These are phyloP conservation scores for Clitopilus hobsonii DNA, from an alignment of 768 basidiomycete species.

Conservation along the genomic window DNA sequence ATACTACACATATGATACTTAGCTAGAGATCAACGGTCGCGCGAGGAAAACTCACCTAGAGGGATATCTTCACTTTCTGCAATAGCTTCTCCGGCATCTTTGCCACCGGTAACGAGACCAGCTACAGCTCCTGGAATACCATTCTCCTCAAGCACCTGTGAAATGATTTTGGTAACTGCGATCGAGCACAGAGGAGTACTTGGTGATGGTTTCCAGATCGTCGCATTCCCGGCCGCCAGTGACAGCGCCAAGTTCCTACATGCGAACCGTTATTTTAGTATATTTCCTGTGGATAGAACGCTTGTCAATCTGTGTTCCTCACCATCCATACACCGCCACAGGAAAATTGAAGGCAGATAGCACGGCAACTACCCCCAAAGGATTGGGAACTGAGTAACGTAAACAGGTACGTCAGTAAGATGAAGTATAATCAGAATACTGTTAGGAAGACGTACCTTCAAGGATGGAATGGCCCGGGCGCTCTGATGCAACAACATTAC, in stretches of 20 bases:
- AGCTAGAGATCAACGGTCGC: constrained; percentile 1
- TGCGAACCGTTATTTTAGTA: constrained; percentile 12
- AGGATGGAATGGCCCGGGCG: constrained; percentile 87
- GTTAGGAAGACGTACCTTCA: constrained; percentile 52
- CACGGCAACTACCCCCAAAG: constrained; percentile 67
- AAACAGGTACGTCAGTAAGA: neutral
- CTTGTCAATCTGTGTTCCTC: neutral
- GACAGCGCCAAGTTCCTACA: constrained; percentile 86
- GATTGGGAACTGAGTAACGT: constrained; percentile 73
- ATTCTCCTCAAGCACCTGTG: constrained; percentile 76
- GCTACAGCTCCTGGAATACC: constrained; percentile 82
- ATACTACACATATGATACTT: constrained; percentile 45
- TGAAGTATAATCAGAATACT: constrained; percentile 10
- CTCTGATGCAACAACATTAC: constrained; percentile 82
- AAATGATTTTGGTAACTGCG: constrained; percentile 82
- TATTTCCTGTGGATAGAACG: neutral
- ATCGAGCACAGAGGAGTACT: constrained; percentile 88
- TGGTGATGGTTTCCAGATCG: constrained; percentile 93
- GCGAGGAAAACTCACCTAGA: constrained; percentile 48
- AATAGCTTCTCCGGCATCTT: constrained; percentile 73
- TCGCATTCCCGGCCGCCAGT: constrained; percentile 87
- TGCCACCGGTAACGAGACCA: constrained; percentile 77
- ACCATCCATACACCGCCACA: constrained; percentile 91
- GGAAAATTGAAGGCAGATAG: constrained; percentile 97
- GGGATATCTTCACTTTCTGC: constrained; percentile 73